A percentile compares a stretch with the other conserved stretches of the same genome.
phyloP scores from a whole-genome alignment of 2,329 filamentous ascomycete species.

The Penicillium griseofulvum region DNA sequence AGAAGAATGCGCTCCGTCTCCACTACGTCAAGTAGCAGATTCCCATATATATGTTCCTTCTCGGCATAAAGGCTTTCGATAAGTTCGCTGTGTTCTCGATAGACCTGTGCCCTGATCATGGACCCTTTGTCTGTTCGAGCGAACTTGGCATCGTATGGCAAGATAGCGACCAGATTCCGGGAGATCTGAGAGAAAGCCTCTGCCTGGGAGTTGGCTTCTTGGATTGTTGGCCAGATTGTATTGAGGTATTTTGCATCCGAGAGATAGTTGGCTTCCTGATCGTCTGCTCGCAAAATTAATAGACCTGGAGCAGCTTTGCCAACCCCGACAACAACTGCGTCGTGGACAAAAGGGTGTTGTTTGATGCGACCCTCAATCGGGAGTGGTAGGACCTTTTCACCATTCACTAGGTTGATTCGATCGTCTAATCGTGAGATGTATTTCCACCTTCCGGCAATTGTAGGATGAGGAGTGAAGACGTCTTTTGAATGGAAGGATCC shows the following conservation, averaged over 20 bases:
- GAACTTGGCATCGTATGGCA: conserved; percentile 39
- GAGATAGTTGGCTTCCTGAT: conserved; percentile 19
- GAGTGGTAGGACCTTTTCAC: conserved; percentile 36
- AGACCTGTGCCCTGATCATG: conserved; percentile 52
- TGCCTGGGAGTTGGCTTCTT: conserved; percentile 40
- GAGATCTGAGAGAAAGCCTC: conserved; percentile 48
- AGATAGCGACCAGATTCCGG: conserved; percentile 40
- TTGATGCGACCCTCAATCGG: conserved; percentile 35
- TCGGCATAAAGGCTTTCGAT: conserved; percentile 40
- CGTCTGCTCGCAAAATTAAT: conserved; percentile 27
- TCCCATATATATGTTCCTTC: conserved; percentile 18
- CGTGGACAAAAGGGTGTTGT: conserved; percentile 30
- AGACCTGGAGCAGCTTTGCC: conserved; percentile 28
- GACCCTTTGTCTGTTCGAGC: conserved; percentile 56
- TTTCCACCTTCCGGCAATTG: conserved; percentile 32
- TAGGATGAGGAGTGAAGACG: conserved; percentile 33
- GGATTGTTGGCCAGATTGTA: conserved; percentile 39
- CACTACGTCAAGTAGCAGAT: conserved; percentile 33
- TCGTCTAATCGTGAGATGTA: conserved; percentile 35
- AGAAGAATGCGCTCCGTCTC: conserved; percentile 37
- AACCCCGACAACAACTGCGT: conserved; percentile 33
- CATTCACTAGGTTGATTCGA: conserved; percentile 33
- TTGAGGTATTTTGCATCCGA: conserved; percentile 36
- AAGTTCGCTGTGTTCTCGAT: conserved; percentile 43
- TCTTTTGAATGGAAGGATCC: conserved; percentile 36